Evolutionary conservation across 352 stramenopile species (phyloP).

Genomic region (Phytophthora vignae): DNA sequence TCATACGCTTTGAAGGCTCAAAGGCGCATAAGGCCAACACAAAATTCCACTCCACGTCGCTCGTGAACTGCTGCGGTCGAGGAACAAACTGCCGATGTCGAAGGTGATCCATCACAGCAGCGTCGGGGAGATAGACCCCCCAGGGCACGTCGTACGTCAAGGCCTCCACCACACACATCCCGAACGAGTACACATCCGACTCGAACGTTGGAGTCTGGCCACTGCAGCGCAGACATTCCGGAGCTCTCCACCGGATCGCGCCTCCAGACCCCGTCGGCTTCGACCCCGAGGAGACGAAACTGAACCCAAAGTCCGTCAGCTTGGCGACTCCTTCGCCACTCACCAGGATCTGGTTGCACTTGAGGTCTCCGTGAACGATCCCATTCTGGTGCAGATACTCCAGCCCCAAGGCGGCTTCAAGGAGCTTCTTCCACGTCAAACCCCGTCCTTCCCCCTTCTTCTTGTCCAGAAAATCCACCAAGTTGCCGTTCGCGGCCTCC

Average conservation of each 20-base stretch:
- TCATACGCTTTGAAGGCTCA: constrained; percentile 15
- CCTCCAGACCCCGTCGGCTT: not conserved
- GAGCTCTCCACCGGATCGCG: constrained; percentile 30
- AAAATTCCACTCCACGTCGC: constrained; percentile 22
- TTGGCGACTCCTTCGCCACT: constrained; percentile 26
- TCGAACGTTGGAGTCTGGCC: constrained; percentile 19
- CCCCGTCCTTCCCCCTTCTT: not conserved
- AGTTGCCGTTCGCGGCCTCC: constrained; percentile 30
- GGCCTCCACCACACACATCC: constrained; percentile 57
- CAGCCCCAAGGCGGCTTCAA: constrained; percentile 42
- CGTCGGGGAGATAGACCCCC: constrained; percentile 13
- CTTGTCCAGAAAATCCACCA: constrained; percentile 31
- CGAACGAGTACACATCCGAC: constrained; percentile 62
- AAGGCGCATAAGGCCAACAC: constrained; percentile 22
- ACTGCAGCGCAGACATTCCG: constrained; percentile 34
- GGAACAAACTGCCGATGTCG: constrained; percentile 11
- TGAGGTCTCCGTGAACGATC: constrained; percentile 58
- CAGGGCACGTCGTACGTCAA: constrained; percentile 9
- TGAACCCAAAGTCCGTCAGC: constrained; percentile 45
- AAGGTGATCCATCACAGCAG: constrained; percentile 21
- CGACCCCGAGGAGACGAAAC: constrained; percentile 7
- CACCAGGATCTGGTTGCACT: constrained; percentile 72
- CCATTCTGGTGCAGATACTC: constrained; percentile 46
- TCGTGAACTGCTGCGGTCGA: constrained; percentile 7
- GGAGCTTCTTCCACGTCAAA: constrained; percentile 38